Base-by-base conservation (phyloP, 345 rosid genomes). In the Diplotaxis tenuifolia region DNA sequence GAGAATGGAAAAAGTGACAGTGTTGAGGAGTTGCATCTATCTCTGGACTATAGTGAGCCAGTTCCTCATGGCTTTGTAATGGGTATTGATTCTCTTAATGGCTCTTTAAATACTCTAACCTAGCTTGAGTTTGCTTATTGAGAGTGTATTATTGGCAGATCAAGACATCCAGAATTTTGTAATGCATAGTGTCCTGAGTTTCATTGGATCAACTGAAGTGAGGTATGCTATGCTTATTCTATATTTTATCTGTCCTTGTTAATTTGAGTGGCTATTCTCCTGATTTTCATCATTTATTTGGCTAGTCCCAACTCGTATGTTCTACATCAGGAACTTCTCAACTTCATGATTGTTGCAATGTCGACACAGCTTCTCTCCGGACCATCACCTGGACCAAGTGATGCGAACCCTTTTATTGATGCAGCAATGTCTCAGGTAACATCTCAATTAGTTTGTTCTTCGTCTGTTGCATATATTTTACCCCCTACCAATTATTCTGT, bases 271-370 rank as follows among this genome's bases (percentile, higher is more conserved):
- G 20, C 64, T 42, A 5, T 76, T 62, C 34, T 63, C 75, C 78
- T 83, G 75, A 77, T 80, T 71, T 75, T 65, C 25, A 32, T 76
- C 80, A 40, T 77, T 85, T 78, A 73, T 81, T 65, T 79, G 34
- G 78, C 89, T 72, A 96, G 99, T 75, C 83, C 88, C 70, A 83
- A 80, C 40, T 84, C 94, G 47, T 86, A 87, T 74, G 76, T 80
- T 68, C 84, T 90, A 72, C 99, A 96, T 82, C 98, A 86, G 79
- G 97, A 96, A 89, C 79, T 92, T 86, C 88, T 96, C 52, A 86
- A 85, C 78, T 96, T 96, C 89, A 76, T 86, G 86, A 86, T 89
- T 54, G 82, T 89, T 65, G 86, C 91, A 1, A 90, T 95, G 97
- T 86, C 99, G 62, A 86, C 99, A 68, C 97, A 95, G 80, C 98